A percentile compares a stretch with the other conserved stretches of the same genome.
phyloP scores from a whole-genome alignment of 2,329 filamentous ascomycete genomes.

The Colletotrichum tropicicola region DNA sequence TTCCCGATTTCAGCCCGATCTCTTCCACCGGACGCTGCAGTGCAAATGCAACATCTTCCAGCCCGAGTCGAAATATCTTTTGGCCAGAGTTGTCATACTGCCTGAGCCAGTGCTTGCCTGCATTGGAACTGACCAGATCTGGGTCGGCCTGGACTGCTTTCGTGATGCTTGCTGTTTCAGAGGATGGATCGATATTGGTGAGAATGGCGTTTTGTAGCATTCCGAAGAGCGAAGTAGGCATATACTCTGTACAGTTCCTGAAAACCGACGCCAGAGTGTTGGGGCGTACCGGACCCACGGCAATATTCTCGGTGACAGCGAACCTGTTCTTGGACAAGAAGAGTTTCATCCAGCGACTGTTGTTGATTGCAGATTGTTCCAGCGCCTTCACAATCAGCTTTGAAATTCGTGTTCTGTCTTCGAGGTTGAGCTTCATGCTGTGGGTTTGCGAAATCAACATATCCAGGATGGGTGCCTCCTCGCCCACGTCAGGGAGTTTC shows the following conservation, averaged over 20 bases:
- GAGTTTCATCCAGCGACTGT: conserved; percentile 41
- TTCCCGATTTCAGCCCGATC: background rate
- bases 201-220: conserved; percentile 32
- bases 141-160: conserved; percentile 33
- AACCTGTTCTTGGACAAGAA: conserved; percentile 42
- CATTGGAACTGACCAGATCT: conserved; percentile 37
- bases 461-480: conserved; percentile 31
- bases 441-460: conserved; percentile 18
- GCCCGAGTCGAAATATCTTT: conserved; percentile 1
- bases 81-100: conserved; percentile 30
- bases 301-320: conserved; percentile 34
- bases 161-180: conserved; percentile 35
- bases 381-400: conserved; percentile 36
- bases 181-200: conserved; percentile 35
- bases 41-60: background rate
- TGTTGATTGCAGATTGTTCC: conserved; percentile 38
- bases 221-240: conserved; percentile 31
- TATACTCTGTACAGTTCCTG: conserved; percentile 26
- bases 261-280: conserved; percentile 20
- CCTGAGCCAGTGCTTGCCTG: conserved; percentile 41
- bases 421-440: background rate
- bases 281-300: conserved; percentile 34
- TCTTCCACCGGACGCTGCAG: background rate
- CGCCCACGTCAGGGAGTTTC: conserved; percentile 12
- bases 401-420: conserved; percentile 29